These are phyloP conservation scores for Oryza officinalis DNA, from an alignment of 176 grass and related monocot species.

Conservation along the genomic window DNA sequence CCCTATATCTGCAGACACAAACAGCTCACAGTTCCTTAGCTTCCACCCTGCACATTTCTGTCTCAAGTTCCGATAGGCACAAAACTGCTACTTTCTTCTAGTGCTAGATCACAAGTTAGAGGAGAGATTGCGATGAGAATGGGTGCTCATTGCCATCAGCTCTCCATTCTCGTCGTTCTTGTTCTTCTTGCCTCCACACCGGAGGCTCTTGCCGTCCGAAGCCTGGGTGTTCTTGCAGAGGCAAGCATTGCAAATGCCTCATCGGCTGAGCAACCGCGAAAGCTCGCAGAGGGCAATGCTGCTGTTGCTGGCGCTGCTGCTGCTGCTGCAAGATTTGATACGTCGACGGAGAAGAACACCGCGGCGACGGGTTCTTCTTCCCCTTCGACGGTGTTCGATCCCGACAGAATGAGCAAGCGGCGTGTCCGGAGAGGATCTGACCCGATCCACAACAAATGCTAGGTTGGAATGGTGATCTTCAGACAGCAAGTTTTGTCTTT, in stretches of 20 bases:
- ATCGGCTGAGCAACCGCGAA: conserved; percentile 1
- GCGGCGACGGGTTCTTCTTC: not conserved
- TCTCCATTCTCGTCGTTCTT: conserved; percentile 9
- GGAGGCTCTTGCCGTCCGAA: conserved; percentile 18
- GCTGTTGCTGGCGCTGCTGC: not conserved
- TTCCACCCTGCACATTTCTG: not conserved
- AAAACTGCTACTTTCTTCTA: not conserved
- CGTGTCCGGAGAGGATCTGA: conserved; percentile 44
- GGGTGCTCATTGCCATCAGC: conserved; percentile 8
- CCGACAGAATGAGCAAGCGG: conserved; percentile 39
- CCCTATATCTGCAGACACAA: conserved; percentile 39
- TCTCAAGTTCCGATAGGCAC: not conserved
- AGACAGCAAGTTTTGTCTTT: not conserved
- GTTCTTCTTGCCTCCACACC: conserved; percentile 32
- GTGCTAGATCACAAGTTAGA: not conserved
- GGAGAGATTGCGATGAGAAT: conserved; percentile 3
- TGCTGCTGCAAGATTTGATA: not conserved
- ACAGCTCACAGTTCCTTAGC: not conserved
- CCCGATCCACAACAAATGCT: conserved; percentile 52
- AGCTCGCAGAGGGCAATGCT: not conserved
- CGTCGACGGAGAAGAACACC: not conserved
- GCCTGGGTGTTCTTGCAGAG: not conserved
- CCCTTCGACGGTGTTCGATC: conserved; percentile 16
- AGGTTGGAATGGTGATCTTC: not conserved
- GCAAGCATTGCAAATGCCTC: not conserved